A percentile compares a stretch with the other conserved stretches of the same genome.
Evolutionary conservation across 768 basidiomycete species (phyloP).

Genomic region (Rhodocollybia butyracea): DNA sequence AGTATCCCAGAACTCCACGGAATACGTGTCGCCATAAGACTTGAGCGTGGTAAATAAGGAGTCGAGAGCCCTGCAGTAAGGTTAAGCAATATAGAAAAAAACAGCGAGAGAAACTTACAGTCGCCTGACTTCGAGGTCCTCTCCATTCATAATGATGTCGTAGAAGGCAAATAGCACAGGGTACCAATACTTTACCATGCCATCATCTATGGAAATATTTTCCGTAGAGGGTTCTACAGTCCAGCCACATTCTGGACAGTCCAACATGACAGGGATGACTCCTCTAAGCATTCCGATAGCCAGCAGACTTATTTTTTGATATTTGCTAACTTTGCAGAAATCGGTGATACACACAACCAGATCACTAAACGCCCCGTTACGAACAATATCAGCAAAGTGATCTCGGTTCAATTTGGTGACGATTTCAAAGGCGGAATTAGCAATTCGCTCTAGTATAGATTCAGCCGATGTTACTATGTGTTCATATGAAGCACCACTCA

Average conservation of each 20-base stretch:
- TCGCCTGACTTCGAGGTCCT: constrained; percentile 95
- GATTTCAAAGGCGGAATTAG: constrained; percentile 92
- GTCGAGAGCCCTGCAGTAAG: constrained; percentile 75
- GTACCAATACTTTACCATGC: constrained; percentile 96
- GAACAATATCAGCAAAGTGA: constrained; percentile 88
- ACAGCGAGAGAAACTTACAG: constrained; percentile 54
- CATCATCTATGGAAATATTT: constrained; percentile 58
- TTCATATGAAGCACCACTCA: constrained; percentile 26
- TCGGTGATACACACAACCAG: constrained; percentile 96
- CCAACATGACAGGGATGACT: constrained; percentile 88
- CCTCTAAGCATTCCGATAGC: constrained; percentile 96
- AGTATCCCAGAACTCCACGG: constrained; percentile 96
- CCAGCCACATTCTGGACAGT: constrained; percentile 64
- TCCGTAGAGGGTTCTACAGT: constrained; percentile 17
- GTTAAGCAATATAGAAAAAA: background rate
- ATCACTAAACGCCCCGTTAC: constrained; percentile 93
- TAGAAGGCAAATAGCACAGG: constrained; percentile 97
- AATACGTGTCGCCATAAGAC: constrained; percentile 80
- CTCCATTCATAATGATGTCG: constrained; percentile 99
- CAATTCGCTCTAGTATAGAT: constrained; percentile 68
- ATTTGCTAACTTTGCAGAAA: constrained; percentile 99
- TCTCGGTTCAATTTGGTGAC: constrained; percentile 89
- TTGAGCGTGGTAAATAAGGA: constrained; percentile 94
- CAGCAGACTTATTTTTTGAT: constrained; percentile 94
- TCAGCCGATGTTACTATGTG: background rate